Percentiles rank a stretch among this genome's conserved stretches.
Conservation (phyloP, 177 flowering plant genomes). For the Tripterygium wilfordii region DNA sequence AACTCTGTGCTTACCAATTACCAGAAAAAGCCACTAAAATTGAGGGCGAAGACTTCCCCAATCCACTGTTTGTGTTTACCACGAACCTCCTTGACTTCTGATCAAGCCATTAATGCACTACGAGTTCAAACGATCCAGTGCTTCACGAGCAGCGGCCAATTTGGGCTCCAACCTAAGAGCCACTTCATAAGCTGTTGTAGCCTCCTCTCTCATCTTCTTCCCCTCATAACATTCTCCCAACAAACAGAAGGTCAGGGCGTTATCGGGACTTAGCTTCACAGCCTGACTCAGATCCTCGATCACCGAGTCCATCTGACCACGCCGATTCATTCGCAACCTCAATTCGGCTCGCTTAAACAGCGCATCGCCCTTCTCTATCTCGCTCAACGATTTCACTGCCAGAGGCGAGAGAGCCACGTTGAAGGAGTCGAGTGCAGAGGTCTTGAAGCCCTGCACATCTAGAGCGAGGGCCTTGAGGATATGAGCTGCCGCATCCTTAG, state of each 20-base stretch:
- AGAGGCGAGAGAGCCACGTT: conserved; percentile 63
- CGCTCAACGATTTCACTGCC: conserved; percentile 48
- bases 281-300: conserved; percentile 51
- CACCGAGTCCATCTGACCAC: conserved; percentile 54
- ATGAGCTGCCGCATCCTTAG: conserved; percentile 76
- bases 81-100: too few species aligned
- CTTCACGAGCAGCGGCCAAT: conserved; percentile 31
- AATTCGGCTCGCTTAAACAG: conserved; percentile 68
- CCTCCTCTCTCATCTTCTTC: conserved; percentile 55
- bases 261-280: conserved; percentile 37
- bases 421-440: conserved; percentile 61
- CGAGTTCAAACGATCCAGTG: conserved; percentile 32
- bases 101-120: not conserved
- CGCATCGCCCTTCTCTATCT: conserved; percentile 60
- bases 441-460: conserved; percentile 52
- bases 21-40: too few species aligned
- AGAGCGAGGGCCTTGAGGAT: conserved; percentile 72
- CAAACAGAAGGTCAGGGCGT: conserved; percentile 42
- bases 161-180: conserved; percentile 37
- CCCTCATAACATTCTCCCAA: conserved; percentile 66
- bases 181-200: conserved; percentile 42
- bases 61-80: too few species aligned
- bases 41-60: too few species aligned
- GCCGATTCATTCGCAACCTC: conserved; percentile 34
- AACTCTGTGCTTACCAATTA: too few species aligned